phyloP scores from a whole-genome alignment of 805 yeast genomes.

The Blastobotrys chiropterorum region DNA sequence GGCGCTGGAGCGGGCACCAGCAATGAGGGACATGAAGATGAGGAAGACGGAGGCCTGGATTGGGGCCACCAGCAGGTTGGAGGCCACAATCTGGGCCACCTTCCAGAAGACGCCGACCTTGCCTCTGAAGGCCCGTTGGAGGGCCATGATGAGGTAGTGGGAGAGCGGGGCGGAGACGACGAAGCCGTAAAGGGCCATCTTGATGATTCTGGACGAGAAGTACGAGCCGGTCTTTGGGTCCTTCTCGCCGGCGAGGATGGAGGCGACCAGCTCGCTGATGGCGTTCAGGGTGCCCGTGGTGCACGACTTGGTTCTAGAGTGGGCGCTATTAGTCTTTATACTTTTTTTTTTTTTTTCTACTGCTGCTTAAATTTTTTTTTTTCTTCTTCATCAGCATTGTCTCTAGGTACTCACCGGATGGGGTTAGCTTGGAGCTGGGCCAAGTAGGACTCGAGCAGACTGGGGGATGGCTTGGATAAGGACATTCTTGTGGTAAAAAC shows the following conservation, averaged over 20 bases:
- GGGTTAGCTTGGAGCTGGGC: conserved; percentile 14
- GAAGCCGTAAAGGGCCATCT: conserved; percentile 35
- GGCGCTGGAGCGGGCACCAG: conserved; percentile 30
- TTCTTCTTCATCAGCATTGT: conserved; percentile 10
- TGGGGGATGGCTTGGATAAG: conserved; percentile 3
- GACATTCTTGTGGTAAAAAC: conserved; percentile 2
- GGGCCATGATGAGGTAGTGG: conserved; percentile 29
- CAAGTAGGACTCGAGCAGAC: conserved; percentile 6
- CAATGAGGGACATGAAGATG: conserved; percentile 31
- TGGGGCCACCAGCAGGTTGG: conserved; percentile 32
- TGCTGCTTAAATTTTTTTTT: no score
- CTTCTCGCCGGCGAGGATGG: conserved; percentile 32
- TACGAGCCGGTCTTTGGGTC: conserved; percentile 30
- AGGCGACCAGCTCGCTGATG: conserved; percentile 31
- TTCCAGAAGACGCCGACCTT: conserved; percentile 26
- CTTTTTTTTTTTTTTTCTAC: no score
- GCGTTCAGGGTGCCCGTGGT: conserved; percentile 34
- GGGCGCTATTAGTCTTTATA: conserved; percentile 1
- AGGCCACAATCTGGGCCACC: conserved; percentile 31
- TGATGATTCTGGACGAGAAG: conserved; percentile 30
- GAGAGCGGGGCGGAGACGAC: conserved; percentile 34
- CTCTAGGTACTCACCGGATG: conserved; percentile 8
- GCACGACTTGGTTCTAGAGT: conserved; percentile 28
- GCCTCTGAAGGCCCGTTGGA: conserved; percentile 32
- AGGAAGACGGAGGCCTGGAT: conserved; percentile 29